Percentiles rank a stretch among this genome's conserved stretches.
Evolutionary conservation across 495 filamentous ascomycete genomes (phyloP).

Genomic region (Talaromyces liani): DNA sequence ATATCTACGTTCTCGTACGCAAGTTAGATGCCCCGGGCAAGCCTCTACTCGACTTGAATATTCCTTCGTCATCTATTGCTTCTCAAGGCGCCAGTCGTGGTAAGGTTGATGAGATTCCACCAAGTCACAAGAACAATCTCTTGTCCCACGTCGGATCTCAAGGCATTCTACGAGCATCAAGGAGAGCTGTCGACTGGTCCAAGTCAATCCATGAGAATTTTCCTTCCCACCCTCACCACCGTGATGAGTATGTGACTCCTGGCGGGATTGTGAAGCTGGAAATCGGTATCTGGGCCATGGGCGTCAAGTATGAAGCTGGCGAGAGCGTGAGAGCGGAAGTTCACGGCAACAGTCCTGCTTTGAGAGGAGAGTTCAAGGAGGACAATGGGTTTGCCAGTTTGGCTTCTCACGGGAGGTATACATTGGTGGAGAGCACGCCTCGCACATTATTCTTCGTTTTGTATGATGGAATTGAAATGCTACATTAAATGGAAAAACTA

Average conservation of each 20-base stretch:
- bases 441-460: conserved; percentile 3
- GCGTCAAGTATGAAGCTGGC: conserved; percentile 22
- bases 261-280: conserved; percentile 25
- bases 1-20: conserved; percentile 28
- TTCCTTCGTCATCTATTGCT: conserved; percentile 21
- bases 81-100: not conserved
- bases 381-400: not conserved
- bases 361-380: conserved; percentile 10
- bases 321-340: conserved; percentile 22
- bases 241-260: conserved; percentile 23
- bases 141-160: conserved; percentile 23
- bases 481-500: not conserved
- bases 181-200: conserved; percentile 19
- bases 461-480: not conserved
- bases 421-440: conserved; percentile 10
- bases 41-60: conserved; percentile 23
- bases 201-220: conserved; percentile 22
- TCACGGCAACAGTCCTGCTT: conserved; percentile 14
- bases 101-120: conserved; percentile 21
- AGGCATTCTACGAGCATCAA: conserved; percentile 31
- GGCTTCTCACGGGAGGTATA: conserved; percentile 13
- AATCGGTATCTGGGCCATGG: conserved; percentile 28
- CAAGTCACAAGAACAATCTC: conserved; percentile 16
- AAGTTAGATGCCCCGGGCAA: conserved; percentile 30
- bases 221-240: conserved; percentile 26